Percentiles rank a stretch among this genome's conserved stretches.
These are phyloP conservation scores for Boletus sp. DNA, from an alignment of 768 basidiomycete species.

Conservation along the genomic window DNA sequence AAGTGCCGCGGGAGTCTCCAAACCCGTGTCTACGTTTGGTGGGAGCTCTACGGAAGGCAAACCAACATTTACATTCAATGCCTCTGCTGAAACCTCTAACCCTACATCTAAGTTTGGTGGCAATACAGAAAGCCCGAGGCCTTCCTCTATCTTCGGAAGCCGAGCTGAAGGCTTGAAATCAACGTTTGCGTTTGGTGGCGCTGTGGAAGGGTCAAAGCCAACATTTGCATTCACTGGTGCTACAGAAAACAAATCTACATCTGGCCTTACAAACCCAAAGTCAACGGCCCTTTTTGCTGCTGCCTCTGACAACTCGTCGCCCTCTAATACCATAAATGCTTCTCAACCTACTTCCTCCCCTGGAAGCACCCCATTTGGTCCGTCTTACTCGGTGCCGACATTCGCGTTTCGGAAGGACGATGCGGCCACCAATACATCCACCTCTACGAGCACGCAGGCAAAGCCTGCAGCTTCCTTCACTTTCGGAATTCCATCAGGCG, in stretches of 20 bases:
- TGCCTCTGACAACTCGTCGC: neutral
- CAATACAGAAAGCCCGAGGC: conserved; percentile 2
- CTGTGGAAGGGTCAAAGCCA: conserved; percentile 3
- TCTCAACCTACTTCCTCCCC: conserved; percentile 1
- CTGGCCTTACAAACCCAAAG: neutral
- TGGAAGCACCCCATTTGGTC: conserved; percentile 8
- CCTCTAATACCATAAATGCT: neutral
- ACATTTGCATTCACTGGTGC: neutral
- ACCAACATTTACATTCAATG: conserved; percentile 10
- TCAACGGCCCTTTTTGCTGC: neutral
- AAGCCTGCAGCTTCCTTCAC: conserved; percentile 28
- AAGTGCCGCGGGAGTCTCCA: conserved; percentile 1
- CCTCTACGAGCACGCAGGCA: conserved; percentile 16
- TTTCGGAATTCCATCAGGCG: conserved; percentile 15
- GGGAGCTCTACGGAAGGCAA: conserved; percentile 9
- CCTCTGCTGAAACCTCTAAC: conserved; percentile 13
- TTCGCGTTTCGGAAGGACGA: conserved; percentile 22
- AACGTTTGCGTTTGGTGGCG: conserved; percentile 1
- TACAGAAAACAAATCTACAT: neutral
- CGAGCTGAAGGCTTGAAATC: conserved; percentile 8
- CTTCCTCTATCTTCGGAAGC: conserved; percentile 1
- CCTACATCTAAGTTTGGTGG: conserved; percentile 10
- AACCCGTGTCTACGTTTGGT: conserved; percentile 3
- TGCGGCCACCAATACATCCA: neutral
- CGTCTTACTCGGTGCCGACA: conserved; percentile 2